Percentiles rank a stretch among this genome's conserved stretches.
These are phyloP conservation scores for Ilyonectria sp. DNA, from an alignment of 2,329 filamentous ascomycete genomes.

Conservation along the genomic window DNA sequence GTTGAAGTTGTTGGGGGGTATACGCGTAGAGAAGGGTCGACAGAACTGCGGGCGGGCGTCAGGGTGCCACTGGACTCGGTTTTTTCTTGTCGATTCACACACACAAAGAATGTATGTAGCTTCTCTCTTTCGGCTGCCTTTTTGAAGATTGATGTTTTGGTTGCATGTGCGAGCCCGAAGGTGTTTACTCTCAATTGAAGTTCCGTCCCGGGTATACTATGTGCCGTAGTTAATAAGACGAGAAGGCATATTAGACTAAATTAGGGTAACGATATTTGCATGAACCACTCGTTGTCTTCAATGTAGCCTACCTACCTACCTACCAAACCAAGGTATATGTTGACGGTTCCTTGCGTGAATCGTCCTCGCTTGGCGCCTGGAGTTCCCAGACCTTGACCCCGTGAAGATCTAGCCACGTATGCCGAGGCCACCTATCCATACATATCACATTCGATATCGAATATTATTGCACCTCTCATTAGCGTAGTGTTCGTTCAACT, in stretches of 20 bases:
- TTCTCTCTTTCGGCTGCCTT: background rate
- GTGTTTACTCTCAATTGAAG: background rate
- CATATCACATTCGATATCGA: background rate
- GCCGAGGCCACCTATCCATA: too few relatives aligned
- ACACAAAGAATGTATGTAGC: constrained; percentile 28
- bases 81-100: constrained; percentile 35
- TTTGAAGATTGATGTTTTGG: constrained; percentile 10
- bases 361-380: too few relatives aligned
- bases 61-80: constrained; percentile 45
- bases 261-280: too few relatives aligned
- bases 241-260: too few relatives aligned
- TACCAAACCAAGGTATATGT: too few relatives aligned
- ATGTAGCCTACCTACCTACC: too few relatives aligned
- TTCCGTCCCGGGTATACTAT: background rate
- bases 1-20: constrained; percentile 37
- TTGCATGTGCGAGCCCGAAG: background rate
- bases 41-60: constrained; percentile 47
- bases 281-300: too few relatives aligned
- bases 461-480: background rate
- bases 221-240: background rate
- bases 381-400: too few relatives aligned
- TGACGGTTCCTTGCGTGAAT: too few relatives aligned
- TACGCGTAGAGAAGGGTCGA: constrained; percentile 38
- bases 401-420: too few relatives aligned
- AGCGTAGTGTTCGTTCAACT: background rate